A percentile compares a stretch with the other conserved stretches of the same genome.
phyloP scores from a whole-genome alignment of 805 yeast genomes.

The Cyberlindnera samutprakarnensis region DNA sequence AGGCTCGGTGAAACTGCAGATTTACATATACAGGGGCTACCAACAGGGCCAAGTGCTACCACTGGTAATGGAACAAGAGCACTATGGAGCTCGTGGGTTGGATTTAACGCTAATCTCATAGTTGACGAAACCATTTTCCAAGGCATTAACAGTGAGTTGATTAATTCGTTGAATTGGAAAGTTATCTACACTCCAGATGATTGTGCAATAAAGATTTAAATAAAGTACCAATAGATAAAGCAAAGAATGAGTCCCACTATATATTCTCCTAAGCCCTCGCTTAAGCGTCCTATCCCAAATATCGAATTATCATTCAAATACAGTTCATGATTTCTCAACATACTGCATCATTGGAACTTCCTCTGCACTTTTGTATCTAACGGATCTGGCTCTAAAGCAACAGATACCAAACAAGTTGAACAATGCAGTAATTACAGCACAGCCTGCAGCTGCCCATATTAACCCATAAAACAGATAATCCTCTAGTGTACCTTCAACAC shows the following conservation, averaged over 20 bases:
- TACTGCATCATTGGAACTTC: slow-evolving; percentile 16
- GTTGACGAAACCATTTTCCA: slow-evolving; percentile 43
- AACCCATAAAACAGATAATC: slow-evolving; percentile 43
- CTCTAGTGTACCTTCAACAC: slow-evolving; percentile 47
- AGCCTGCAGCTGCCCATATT: slow-evolving; percentile 57
- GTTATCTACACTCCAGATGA: slow-evolving; percentile 57
- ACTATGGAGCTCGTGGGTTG: slow-evolving; percentile 63
- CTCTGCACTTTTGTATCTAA: slow-evolving; percentile 2
- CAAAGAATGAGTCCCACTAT: neutral
- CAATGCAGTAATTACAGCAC: slow-evolving; percentile 33
- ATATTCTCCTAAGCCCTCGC: neutral
- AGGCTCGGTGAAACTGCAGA: slow-evolving; percentile 60
- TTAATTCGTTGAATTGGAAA: slow-evolving; percentile 59
- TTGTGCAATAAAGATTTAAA: slow-evolving; percentile 24
- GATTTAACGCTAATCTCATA: slow-evolving; percentile 52
- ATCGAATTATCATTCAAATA: too few relatives aligned
- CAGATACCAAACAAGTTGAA: slow-evolving; percentile 29
- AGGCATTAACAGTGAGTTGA: slow-evolving; percentile 35
- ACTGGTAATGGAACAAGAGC: slow-evolving; percentile 8
- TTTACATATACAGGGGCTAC: slow-evolving; percentile 20
- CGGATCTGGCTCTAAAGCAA: slow-evolving; percentile 27
- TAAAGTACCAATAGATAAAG: neutral
- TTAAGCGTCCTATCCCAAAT: too few relatives aligned
- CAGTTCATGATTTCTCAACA: too few relatives aligned
- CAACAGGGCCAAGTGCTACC: slow-evolving; percentile 1